These are phyloP conservation scores for Phytophthora macrochlamydospora DNA, from an alignment of 352 stramenopile genomes.

Conservation along the genomic window DNA sequence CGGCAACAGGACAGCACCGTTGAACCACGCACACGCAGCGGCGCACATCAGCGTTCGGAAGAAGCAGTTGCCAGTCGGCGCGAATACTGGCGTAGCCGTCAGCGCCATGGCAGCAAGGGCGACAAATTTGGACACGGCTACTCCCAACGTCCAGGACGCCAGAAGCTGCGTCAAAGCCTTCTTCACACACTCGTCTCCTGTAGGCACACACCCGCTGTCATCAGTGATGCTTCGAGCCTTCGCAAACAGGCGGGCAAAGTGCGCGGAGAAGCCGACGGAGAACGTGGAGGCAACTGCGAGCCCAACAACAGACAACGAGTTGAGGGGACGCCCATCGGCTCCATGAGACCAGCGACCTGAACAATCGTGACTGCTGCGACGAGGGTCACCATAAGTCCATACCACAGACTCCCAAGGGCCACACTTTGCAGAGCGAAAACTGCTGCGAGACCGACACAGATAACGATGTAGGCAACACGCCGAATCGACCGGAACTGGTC, in stretches of 20 bases:
- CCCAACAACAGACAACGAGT: constrained; percentile 85
- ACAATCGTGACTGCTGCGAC: constrained; percentile 55
- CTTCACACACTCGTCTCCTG: constrained; percentile 40
- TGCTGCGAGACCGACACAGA: constrained; percentile 46
- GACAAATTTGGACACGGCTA: constrained; percentile 47
- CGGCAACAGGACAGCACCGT: constrained; percentile 41
- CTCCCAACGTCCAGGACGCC: constrained; percentile 41
- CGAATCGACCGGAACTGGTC: constrained; percentile 75
- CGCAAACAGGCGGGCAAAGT: constrained; percentile 73
- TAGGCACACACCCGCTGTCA: constrained; percentile 19
- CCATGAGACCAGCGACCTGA: constrained; percentile 69
- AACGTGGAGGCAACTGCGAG: constrained; percentile 76
- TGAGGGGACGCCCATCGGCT: constrained; percentile 67
- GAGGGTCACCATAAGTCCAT: constrained; percentile 53
- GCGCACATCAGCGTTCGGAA: constrained; percentile 51
- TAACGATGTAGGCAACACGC: constrained; percentile 51
- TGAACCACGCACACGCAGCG: constrained; percentile 40
- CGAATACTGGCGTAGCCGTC: constrained; percentile 41
- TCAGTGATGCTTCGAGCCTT: constrained; percentile 35
- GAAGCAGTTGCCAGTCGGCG: constrained; percentile 44
- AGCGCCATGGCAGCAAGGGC: constrained; percentile 45
- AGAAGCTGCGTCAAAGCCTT: constrained; percentile 47
- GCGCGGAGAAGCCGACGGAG: constrained; percentile 80
- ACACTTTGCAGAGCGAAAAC: constrained; percentile 58
- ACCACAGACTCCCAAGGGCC: constrained; percentile 53